Base-by-base conservation (phyloP, 2,329 filamentous ascomycete species). In the Thyridium curvatum region DNA sequence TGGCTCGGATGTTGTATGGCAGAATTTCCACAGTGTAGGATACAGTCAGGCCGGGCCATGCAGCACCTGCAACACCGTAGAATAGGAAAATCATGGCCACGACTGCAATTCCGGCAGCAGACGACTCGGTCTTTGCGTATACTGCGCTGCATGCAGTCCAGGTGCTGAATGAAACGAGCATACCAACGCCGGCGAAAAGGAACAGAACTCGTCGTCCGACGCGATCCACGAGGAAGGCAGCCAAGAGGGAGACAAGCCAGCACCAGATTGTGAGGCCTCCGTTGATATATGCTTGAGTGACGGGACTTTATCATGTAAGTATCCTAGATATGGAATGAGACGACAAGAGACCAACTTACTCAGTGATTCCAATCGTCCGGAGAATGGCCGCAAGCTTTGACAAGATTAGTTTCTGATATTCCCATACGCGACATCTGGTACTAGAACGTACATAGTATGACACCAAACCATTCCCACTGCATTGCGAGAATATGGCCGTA, bases 1-100 rank as follows among this genome's bases (percentile, higher is more conserved):
- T 55, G 17, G 58, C 51, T 8, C 64, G 60, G 12, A 64, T 49
- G 14, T 53, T 51, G 42, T 53, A 66, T 0, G 62, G 62, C 12
- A 67, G 50, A 43, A 72, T 68, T 49, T 72, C 68, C 36, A 64
- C 60, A 12, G 57, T 55, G 49, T 70, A 72, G 13, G 58, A 59
- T 31, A 68, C 57, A 21, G 66, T 54, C 18, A 71, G 51, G 36
- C 60, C 58, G 30, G 58, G 58, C 55, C 56, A 66, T 39, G 62
- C 61, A 33, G 64, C 45, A 46, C 61, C 60, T 55, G 53, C 52
- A 13, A 44, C 42, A 36, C 52, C 77, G 38, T 53, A 53, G 47
- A 54, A 60, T 32, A 58, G 28, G 41, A 58, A 61, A 42, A 62
- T 58, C 50, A 61, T 53, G 41, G 53, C 51, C 28, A 61, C 43